phyloP scores from a whole-genome alignment of 495 filamentous ascomycete species.

The Penicilliopsis zonata region DNA sequence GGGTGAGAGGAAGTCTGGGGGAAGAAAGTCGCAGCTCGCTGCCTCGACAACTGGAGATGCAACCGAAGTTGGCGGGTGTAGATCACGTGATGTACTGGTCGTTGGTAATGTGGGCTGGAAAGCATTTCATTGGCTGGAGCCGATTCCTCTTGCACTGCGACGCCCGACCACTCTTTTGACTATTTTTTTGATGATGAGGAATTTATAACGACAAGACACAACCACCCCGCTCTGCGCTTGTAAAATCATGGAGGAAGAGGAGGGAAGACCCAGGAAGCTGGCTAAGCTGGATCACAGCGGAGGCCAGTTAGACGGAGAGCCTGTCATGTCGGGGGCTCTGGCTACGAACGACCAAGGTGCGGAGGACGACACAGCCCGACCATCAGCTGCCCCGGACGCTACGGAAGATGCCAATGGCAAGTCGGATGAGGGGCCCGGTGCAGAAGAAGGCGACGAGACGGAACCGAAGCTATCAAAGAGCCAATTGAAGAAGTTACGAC shows the following conservation, averaged over 20 bases:
- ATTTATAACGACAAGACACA: background rate
- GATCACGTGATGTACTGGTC: constrained; percentile 20
- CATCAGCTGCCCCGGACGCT: constrained; percentile 1
- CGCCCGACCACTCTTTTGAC: too few species aligned
- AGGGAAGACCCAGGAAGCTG: constrained; percentile 41
- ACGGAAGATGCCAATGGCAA: constrained; percentile 1
- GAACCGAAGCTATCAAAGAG: constrained; percentile 58
- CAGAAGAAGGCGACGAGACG: constrained; percentile 5
- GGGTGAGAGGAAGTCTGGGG: constrained; percentile 23
- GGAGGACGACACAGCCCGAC: background rate
- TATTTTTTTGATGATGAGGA: too few species aligned
- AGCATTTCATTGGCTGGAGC: constrained; percentile 17
- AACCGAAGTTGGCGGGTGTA: constrained; percentile 22
- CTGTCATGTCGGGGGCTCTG: constrained; percentile 24
- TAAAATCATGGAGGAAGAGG: constrained; percentile 37
- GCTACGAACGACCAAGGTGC: constrained; percentile 5
- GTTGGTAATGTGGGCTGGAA: constrained; percentile 24
- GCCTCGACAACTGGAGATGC: constrained; percentile 17
- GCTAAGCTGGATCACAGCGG: constrained; percentile 31
- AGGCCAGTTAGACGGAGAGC: constrained; percentile 7
- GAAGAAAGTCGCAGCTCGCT: constrained; percentile 24
- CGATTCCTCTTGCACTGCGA: constrained; percentile 1
- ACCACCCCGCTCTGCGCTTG: background rate
- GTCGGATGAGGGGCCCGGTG: constrained; percentile 5
- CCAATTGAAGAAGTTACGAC: constrained; percentile 60